A percentile compares a stretch with the other conserved stretches of the same genome.
Conservation (phyloP, 495 filamentous ascomycete genomes). For the Hypoxylon intermedium region DNA sequence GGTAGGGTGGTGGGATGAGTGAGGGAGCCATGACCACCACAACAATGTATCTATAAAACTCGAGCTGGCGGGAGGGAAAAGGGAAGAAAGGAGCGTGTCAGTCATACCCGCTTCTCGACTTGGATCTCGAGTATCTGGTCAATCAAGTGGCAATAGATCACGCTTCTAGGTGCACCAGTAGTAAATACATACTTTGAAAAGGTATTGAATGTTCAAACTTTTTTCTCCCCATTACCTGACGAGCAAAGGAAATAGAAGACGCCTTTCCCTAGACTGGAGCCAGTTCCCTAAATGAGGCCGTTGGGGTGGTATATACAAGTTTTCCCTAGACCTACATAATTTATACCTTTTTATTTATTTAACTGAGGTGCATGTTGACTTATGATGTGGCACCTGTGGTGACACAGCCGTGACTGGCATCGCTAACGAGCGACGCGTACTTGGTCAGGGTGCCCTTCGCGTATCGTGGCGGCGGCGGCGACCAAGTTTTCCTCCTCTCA, state of each 20-base stretch:
- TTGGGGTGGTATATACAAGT: too few relatives aligned
- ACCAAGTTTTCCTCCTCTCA: slow-evolving; percentile 68
- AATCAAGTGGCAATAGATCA: background rate
- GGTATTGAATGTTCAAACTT: slow-evolving; percentile 15
- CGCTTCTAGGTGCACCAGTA: background rate
- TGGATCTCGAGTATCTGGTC: slow-evolving; percentile 1
- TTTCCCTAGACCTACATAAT: too few relatives aligned
- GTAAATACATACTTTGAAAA: too few relatives aligned
- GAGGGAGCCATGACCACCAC: background rate
- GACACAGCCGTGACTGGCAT: slow-evolving; percentile 82
- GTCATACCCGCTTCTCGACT: background rate
- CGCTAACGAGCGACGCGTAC: slow-evolving; percentile 72
- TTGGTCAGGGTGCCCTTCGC: slow-evolving; percentile 77
- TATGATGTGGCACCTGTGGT: slow-evolving; percentile 60
- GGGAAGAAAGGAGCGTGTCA: background rate
- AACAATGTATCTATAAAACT: background rate
- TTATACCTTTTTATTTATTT: background rate
- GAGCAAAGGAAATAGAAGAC: background rate
- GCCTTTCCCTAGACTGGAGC: too few relatives aligned
- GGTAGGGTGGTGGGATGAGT: background rate
- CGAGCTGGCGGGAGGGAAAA: background rate
- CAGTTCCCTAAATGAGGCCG: too few relatives aligned
- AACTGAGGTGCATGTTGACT: background rate
- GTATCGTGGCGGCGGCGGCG: slow-evolving; percentile 70
- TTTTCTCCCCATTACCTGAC: slow-evolving; percentile 16